Conservation (phyloP, 805 yeast genomes). For the Priceomyces fermenticarens region DNA sequence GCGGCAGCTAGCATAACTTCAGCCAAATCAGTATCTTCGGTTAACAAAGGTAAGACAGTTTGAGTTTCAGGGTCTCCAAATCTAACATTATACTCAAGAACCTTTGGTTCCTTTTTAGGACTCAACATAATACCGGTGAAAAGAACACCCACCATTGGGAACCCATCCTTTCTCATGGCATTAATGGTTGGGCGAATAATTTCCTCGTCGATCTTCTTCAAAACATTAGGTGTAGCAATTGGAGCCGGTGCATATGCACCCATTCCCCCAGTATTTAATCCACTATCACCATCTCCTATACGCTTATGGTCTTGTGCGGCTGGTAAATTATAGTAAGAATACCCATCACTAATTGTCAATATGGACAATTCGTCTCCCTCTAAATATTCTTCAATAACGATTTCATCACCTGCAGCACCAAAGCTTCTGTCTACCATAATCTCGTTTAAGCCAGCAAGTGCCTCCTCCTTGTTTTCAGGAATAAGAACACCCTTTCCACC, state of each 20-base stretch:
- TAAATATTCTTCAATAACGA: conserved; percentile 91
- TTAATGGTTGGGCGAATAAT: conserved; percentile 88
- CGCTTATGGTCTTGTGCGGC: conserved; percentile 99
- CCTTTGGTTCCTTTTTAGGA: conserved; percentile 80
- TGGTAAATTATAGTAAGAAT: conserved; percentile 84
- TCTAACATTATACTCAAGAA: conserved; percentile 93
- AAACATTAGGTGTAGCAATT: conserved; percentile 73
- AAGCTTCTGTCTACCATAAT: conserved; percentile 89
- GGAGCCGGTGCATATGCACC: conserved; percentile 99
- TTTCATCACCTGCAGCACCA: conserved; percentile 89
- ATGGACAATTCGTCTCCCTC: conserved; percentile 97
- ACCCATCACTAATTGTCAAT: conserved; percentile 90
- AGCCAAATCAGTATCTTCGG: conserved; percentile 86
- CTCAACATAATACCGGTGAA: conserved; percentile 95
- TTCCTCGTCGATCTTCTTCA: conserved; percentile 66
- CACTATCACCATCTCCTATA: conserved; percentile 87
- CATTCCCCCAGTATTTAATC: conserved; percentile 99
- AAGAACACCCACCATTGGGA: conserved; percentile 92
- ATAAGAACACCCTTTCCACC: conserved; percentile 98
- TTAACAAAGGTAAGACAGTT: conserved; percentile 84
- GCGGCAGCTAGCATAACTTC: conserved; percentile 91
- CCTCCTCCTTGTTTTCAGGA: conserved; percentile 82
- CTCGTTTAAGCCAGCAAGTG: conserved; percentile 74
- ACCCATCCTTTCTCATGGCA: conserved; percentile 94
- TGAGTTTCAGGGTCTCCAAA: conserved; percentile 99